Conservation (phyloP, 1,284 basidiomycete species). For the Rhodotorula sp. region DNA sequence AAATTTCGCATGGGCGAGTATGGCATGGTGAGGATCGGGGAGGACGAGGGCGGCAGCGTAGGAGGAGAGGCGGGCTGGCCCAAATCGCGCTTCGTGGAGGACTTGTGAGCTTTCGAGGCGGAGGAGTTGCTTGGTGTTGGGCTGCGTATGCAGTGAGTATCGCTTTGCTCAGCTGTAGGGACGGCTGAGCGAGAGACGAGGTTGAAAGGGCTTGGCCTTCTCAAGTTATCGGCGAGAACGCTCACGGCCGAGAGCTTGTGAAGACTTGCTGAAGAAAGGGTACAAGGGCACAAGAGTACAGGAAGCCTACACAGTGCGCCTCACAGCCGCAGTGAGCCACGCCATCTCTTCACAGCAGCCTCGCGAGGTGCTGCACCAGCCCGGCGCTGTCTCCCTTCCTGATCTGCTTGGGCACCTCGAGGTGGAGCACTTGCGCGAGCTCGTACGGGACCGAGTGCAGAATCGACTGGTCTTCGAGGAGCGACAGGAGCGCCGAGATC, state of each 20-base stretch:
- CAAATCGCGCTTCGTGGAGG: too few species aligned
- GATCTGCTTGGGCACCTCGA: slow-evolving; percentile 10
- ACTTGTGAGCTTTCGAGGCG: too few species aligned
- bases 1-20: too few species aligned
- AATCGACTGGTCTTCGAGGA: slow-evolving; percentile 36
- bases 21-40: too few species aligned
- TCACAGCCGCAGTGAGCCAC: neutral
- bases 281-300: too few species aligned
- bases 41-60: too few species aligned
- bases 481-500: slow-evolving; percentile 25
- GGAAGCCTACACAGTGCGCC: too few species aligned
- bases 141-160: neutral
- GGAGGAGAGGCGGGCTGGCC: too few species aligned
- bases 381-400: neutral
- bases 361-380: slow-evolving; percentile 17
- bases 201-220: neutral
- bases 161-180: neutral
- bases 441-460: slow-evolving; percentile 33
- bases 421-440: slow-evolving; percentile 28
- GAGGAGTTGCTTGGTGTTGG: too few species aligned
- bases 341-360: neutral
- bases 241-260: too few species aligned
- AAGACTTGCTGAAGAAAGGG: too few species aligned
- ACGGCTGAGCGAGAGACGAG: neutral
- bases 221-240: neutral